Evolutionary conservation across 306 rosid species (phyloP).

Genomic region (Comarum palustre): DNA sequence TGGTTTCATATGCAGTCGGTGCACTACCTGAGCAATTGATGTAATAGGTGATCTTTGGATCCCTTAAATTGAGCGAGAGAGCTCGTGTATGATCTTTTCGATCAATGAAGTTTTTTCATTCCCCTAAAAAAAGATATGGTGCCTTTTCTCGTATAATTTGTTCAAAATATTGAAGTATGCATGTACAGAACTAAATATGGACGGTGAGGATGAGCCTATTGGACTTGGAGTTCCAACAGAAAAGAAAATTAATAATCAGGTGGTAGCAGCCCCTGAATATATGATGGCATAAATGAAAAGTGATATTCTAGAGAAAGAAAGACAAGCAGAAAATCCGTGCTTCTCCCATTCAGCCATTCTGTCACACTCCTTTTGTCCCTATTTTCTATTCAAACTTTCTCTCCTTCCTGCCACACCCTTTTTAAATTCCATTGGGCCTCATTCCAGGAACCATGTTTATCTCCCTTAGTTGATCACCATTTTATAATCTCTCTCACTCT

Average conservation of each 20-base stretch:
- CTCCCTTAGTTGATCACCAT: conserved; percentile 38
- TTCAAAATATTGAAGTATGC: conserved; percentile 7
- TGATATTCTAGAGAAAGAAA: conserved; percentile 53
- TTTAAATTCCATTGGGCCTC: conserved; percentile 29
- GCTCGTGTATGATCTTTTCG: too few species aligned
- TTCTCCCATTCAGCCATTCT: conserved; percentile 45
- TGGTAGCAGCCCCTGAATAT: conserved; percentile 24
- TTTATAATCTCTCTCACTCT: conserved; percentile 14
- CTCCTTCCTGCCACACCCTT: conserved; percentile 32
- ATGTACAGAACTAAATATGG: neutral
- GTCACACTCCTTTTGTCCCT: conserved; percentile 45
- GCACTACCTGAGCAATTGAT: too few species aligned
- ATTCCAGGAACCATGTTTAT: conserved; percentile 45
- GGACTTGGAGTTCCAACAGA: conserved; percentile 25
- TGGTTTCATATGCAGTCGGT: too few species aligned
- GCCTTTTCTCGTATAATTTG: neutral
- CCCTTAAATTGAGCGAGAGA: too few species aligned
- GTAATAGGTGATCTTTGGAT: too few species aligned
- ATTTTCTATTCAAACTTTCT: conserved; percentile 31
- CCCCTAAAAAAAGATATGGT: neutral
- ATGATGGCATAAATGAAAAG: conserved; percentile 9
- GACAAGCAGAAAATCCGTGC: conserved; percentile 76
- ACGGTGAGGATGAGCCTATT: conserved; percentile 15
- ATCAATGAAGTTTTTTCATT: too few species aligned
- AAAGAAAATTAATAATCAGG: conserved; percentile 13